Evolutionary conservation across 179 eudicot species (phyloP).

Genomic region (Gypsophila paniculata): DNA sequence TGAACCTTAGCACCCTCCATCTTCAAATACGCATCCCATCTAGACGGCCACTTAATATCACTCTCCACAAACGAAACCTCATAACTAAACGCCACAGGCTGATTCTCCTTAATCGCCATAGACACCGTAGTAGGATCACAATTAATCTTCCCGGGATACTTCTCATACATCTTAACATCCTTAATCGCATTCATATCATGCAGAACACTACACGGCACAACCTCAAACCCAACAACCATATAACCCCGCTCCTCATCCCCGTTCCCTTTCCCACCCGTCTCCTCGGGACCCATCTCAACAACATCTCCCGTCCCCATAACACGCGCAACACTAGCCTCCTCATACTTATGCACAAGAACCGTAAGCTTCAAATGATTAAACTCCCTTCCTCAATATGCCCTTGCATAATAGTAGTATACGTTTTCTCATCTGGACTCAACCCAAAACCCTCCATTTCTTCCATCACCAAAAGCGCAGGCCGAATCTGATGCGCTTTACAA

Average conservation of each 20-base stretch:
- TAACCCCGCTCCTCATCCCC: slow-evolving; percentile 25
- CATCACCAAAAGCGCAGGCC: slow-evolving; percentile 91
- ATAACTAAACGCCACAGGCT: slow-evolving; percentile 33
- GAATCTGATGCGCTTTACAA: slow-evolving; percentile 87
- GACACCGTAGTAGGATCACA: slow-evolving; percentile 38
- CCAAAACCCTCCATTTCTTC: slow-evolving; percentile 81
- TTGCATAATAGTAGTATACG: slow-evolving; percentile 85
- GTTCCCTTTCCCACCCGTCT: background rate
- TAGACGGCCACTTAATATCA: slow-evolving; percentile 43
- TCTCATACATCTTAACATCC: slow-evolving; percentile 26
- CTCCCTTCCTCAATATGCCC: slow-evolving; percentile 80
- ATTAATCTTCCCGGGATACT: slow-evolving; percentile 34
- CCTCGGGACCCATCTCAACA: slow-evolving; percentile 32
- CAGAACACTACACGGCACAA: slow-evolving; percentile 32
- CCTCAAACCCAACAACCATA: slow-evolving; percentile 41
- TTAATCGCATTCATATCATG: slow-evolving; percentile 32
- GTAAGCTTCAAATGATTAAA: slow-evolving; percentile 38
- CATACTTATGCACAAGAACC: slow-evolving; percentile 38
- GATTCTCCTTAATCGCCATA: slow-evolving; percentile 32
- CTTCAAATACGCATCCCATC: slow-evolving; percentile 44
- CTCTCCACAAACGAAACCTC: slow-evolving; percentile 39
- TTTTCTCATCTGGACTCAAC: slow-evolving; percentile 77
- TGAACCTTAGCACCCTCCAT: slow-evolving; percentile 46
- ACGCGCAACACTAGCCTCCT: slow-evolving; percentile 26
- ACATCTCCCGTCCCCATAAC: slow-evolving; percentile 39